phyloP scores from a whole-genome alignment of 2,329 filamentous ascomycete genomes.

The Aspergillus sojae region DNA sequence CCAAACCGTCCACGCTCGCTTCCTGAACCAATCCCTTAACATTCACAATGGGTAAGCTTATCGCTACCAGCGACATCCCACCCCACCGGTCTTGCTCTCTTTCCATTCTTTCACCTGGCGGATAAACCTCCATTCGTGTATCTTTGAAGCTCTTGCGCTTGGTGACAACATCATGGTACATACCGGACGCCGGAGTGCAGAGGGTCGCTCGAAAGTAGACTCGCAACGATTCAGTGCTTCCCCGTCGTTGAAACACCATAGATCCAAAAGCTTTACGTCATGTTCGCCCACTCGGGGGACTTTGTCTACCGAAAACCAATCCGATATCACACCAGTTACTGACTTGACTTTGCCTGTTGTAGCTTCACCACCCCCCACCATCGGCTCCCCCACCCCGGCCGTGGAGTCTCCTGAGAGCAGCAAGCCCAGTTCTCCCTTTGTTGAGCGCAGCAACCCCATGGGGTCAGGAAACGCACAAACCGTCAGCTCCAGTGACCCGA shows the following conservation, averaged over 20 bases:
- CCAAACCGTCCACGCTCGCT: constrained; percentile 27
- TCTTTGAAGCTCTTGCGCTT: constrained; percentile 11
- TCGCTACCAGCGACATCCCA: constrained; percentile 15
- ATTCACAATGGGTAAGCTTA: constrained; percentile 44
- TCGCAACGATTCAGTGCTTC: constrained; percentile 9
- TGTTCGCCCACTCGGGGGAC: constrained; percentile 13
- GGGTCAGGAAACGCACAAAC: constrained; percentile 58
- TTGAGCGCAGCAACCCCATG: constrained; percentile 62
- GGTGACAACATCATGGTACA: constrained; percentile 18
- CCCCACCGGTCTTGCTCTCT: constrained; percentile 13
- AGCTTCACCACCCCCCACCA: constrained; percentile 39
- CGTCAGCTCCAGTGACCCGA: constrained; percentile 66
- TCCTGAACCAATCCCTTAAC: constrained; percentile 22
- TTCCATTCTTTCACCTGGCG: constrained; percentile 8
- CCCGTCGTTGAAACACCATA: constrained; percentile 8
- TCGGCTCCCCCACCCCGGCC: constrained; percentile 30
- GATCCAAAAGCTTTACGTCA: constrained; percentile 20
- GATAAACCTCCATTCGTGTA: neutral
- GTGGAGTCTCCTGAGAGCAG: constrained; percentile 47
- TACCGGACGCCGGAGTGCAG: constrained; percentile 21
- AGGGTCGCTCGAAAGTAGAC: constrained; percentile 17
- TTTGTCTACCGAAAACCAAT: constrained; percentile 17
- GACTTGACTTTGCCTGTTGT: constrained; percentile 25
- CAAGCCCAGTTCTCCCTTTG: constrained; percentile 57
- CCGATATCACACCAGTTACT: constrained; percentile 22